Evolutionary conservation across 2,329 filamentous ascomycete species (phyloP), one percentile per base, ranked within the genome.

Genomic region (Talaromyces sp.): DNA sequence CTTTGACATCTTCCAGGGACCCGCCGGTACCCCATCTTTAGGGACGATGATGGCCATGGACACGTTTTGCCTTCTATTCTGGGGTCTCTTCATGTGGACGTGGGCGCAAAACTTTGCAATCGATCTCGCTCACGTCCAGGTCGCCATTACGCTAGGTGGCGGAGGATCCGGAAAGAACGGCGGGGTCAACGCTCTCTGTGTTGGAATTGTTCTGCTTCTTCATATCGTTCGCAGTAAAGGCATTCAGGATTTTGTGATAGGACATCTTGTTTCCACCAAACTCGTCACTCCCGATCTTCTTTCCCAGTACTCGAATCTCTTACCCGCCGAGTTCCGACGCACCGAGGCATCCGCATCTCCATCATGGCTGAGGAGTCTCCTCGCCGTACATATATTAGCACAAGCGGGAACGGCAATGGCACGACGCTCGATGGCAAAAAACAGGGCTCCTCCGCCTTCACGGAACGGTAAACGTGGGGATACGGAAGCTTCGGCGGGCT

Each of bases 121-220:
- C 63, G 92, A 97, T 70, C 82, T 96, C 47, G 91, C 92, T 55
- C 93, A 97, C 73, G 90, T 93, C 53, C 91, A 96, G 68, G 95
- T 97, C 67, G 92, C 92, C 53, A 86, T 96, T 52, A 95, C 91
- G 0, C 78, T 97, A 10, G 92, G 92, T 57, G 92, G 91, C 55
- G 91, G 91, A 54, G 88, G 75, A 49, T 74, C 74, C 11, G 76
- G 75, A 9, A 77, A 78, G 62, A 77, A 75, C 48, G 72, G 74
- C 48, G 73, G 75, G 35, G 75, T 76, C 50, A 77, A 77, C 63
- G 67, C 69, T 16, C 65, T 78, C 19, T 78, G 76, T 62, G 71
- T 78, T 33, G 70, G 72, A 47, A 73, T 76, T 51, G 74, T 78
- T 52, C 66, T 78, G 45, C 62, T 77, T 58, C 66, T 77, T 61